A percentile compares a stretch with the other conserved stretches of the same genome.
These are phyloP conservation scores for Euphorbia peplus DNA, from an alignment of 345 rosid genomes.

Conservation along the genomic window DNA sequence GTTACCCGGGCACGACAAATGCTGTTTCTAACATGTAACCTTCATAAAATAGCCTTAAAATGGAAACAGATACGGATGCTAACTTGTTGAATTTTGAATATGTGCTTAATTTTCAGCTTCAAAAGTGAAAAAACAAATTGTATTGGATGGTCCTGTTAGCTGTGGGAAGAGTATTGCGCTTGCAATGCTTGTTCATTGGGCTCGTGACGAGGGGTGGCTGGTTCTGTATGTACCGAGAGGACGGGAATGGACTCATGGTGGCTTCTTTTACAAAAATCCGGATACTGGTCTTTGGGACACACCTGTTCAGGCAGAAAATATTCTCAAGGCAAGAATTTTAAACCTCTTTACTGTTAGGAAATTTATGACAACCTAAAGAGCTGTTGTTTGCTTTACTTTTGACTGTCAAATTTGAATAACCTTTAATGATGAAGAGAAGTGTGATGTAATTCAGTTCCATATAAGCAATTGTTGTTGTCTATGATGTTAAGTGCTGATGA, in stretches of 20 bases:
- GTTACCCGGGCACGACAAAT: no score
- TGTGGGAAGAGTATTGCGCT: conserved; percentile 91
- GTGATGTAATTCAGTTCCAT: background rate
- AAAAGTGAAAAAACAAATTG: conserved; percentile 70
- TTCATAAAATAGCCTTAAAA: no score
- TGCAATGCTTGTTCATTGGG: conserved; percentile 98
- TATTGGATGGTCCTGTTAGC: conserved; percentile 88
- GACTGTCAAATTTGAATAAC: background rate
- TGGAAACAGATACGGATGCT: no score
- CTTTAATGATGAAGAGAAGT: background rate
- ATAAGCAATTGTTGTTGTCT: background rate
- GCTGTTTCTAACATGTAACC: no score
- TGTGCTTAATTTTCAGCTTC: conserved; percentile 37
- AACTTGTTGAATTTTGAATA: background rate
- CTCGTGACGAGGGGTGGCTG: conserved; percentile 95
- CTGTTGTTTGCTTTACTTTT: background rate
- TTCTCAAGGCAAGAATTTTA: conserved; percentile 63
- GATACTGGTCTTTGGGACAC: conserved; percentile 92
- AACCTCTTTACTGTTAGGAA: background rate
- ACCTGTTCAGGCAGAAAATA: conserved; percentile 79
- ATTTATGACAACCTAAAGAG: conserved; percentile 5
- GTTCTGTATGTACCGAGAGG: conserved; percentile 88
- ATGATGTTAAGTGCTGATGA: background rate
- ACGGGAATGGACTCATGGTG: conserved; percentile 91
- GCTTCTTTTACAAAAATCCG: conserved; percentile 73